Base-by-base conservation (phyloP, 2,329 filamentous ascomycete species). In the Thielaviopsis cerberus region DNA sequence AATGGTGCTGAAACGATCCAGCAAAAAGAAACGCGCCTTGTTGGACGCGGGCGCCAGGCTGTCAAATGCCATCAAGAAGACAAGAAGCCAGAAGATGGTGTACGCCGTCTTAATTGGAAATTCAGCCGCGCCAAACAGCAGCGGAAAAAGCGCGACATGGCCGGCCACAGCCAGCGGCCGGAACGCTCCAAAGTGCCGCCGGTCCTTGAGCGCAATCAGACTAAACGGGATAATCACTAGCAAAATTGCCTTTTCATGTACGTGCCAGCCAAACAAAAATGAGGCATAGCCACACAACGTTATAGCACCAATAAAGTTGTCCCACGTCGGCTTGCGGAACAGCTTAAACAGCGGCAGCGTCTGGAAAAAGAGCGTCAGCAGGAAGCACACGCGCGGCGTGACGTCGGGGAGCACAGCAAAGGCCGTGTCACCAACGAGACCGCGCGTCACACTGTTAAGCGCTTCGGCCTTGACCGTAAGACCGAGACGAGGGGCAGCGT, bases 251-350 rank as follows among this genome's bases (percentile, higher is more conserved):
- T 98, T 98, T 68, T 98, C 92, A 66, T 98, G 92, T 8, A 98
- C 92, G 67, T 98, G 92, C 89, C 91, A 98, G 59, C 92, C 91
- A 65, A 97, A 97, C 10, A 98, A 77, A 72, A 98, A 98, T 0
- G 91, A 96, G 0, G 91, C 86, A 67, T 96, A 98, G 60, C 88
- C 92, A 66, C 92, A 97, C 17, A 97, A 80, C 0, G 91, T 96
- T 51, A 95, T 79, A 0, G 88, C 85, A 3, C 88, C 88, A 50
- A 97, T 79, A 67, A 98, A 97, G 58, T 80, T 85, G 62, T 94
- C 86, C 87, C 88, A 95, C 0, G 81, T 88, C 1, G 89, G 88
- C 55, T 78, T 76, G 52, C 80, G 67, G 72, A 95, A 94, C 45
- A 97, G 80, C 69, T 89, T 94, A 62, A 88, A 68, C 7, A 98